phyloP scores from a whole-genome alignment of 345 rosid genomes.

The Melastoma malabathricum region DNA sequence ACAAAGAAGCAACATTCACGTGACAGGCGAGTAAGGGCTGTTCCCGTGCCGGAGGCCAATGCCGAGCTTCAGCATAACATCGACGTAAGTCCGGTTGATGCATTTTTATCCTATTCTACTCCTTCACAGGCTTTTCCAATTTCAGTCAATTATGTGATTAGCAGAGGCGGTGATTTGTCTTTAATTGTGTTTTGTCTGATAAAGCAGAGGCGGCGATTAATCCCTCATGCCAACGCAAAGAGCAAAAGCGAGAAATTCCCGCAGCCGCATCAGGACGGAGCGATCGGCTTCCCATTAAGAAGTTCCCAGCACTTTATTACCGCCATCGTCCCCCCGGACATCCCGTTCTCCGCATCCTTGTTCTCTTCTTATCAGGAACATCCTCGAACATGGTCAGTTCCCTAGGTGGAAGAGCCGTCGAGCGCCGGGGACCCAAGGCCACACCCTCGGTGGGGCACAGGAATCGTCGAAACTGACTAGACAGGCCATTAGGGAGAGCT shows the following conservation, averaged over 20 bases:
- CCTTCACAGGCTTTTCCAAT: conserved; percentile 4
- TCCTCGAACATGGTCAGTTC: too few relatives aligned
- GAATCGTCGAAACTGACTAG: too few relatives aligned
- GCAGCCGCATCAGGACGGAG: conserved; percentile 90
- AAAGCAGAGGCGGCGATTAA: conserved; percentile 39
- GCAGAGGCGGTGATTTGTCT: too few relatives aligned
- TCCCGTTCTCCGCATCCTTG: too few relatives aligned
- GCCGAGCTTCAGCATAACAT: conserved; percentile 85
- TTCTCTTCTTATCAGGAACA: too few relatives aligned
- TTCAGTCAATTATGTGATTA: neutral
- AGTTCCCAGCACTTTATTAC: too few relatives aligned
- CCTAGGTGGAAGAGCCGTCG: too few relatives aligned
- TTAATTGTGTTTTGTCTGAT: too few relatives aligned
- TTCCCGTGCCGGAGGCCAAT: conserved; percentile 84
- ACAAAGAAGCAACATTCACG: conserved; percentile 54
- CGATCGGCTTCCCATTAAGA: conserved; percentile 23
- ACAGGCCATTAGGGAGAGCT: neutral
- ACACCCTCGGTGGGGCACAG: too few relatives aligned
- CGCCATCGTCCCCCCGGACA: too few relatives aligned
- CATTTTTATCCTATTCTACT: neutral
- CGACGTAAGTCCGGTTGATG: conserved; percentile 39
- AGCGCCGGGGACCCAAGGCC: too few relatives aligned
- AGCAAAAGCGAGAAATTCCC: conserved; percentile 96
- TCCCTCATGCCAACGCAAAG: conserved; percentile 42
- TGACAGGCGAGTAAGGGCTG: conserved; percentile 48